Base-by-base conservation (phyloP, 2,329 filamentous ascomycete species). In the Hypomyces rosellus region DNA sequence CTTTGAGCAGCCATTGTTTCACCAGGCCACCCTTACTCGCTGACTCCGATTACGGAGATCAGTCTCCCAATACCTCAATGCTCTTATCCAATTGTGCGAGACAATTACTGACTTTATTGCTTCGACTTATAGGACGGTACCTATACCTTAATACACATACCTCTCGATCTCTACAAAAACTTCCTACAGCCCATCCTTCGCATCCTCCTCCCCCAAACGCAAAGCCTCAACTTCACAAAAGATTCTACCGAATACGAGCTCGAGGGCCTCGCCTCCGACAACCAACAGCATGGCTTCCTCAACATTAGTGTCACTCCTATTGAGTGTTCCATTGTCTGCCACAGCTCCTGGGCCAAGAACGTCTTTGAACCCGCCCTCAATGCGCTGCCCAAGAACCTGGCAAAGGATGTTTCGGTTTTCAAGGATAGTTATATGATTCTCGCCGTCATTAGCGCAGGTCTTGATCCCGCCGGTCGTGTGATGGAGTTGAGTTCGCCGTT, bases 261-360 rank as follows among this genome's bases (percentile, higher is more conserved):
- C 41, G 72, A 76, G 53, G 77, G 74, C 15, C 68, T 79, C 40
- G 75, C 73, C 3, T 54, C 69, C 40, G 76, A 78, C 55, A 71
- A 74, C 54, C 77, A 49, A 20, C 44, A 78, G 63, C 86, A 93
- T 68, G 83, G 84, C 41, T 97, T 99, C 68, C 79, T 96, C 65
- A 97, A 97, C 67, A 84, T 99, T 59, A 95, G 89, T 55, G 80
- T 97, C 61, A 97, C 91, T 0, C 89, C 90, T 0, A 81, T 95
- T 49, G 93, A 96, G 69, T 95, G 89, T 70, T 96, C 90, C 4
- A 80, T 99, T 47, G 89, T 95, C 48, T 97, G 92, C 64, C 86
- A 92, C 55, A 81, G 82, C 52, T 76, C 80, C 39, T 85, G 89
- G 70, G 86, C 88, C 6, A 74, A 81, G 43, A 78, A 81, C 49